A percentile compares a stretch with the other conserved stretches of the same genome.
Conservation (phyloP, 2,329 filamentous ascomycete species). For the Pseudodiploospora longispora region DNA sequence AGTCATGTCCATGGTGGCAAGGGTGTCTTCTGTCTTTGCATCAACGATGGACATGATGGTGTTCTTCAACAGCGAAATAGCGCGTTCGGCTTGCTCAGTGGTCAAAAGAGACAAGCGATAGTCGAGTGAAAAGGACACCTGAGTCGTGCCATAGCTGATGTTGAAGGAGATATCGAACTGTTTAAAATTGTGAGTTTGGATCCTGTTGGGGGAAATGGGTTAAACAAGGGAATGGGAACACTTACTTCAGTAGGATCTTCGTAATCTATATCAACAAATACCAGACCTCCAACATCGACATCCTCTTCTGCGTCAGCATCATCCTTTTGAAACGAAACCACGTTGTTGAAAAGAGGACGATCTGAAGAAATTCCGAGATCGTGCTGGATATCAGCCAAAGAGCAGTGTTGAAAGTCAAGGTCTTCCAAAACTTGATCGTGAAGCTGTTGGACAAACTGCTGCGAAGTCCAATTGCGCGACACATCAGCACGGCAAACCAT, state of each 20-base stretch:
- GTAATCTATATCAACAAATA: too few species aligned
- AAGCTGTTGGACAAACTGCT: conserved; percentile 27
- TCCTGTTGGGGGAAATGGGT: background rate
- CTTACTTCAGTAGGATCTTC: too few species aligned
- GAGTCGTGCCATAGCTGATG: background rate
- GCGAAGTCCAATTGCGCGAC: conserved; percentile 22
- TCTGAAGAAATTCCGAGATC: conserved; percentile 15
- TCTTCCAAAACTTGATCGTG: conserved; percentile 38
- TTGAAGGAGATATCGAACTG: background rate
- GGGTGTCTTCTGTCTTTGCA: background rate
- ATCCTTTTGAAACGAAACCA: conserved; percentile 21
- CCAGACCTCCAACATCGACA: too few species aligned
- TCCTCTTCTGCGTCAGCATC: background rate
- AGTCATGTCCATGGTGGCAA: conserved; percentile 2
- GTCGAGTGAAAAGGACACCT: background rate
- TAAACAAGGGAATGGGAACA: background rate
- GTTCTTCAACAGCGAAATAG: conserved; percentile 1
- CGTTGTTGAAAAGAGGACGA: conserved; percentile 22
- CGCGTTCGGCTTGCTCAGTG: background rate
- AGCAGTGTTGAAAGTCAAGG: conserved; percentile 41
- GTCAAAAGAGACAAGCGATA: background rate
- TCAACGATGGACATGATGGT: conserved; percentile 2
- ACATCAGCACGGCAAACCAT: conserved; percentile 38
- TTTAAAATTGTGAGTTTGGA: background rate
- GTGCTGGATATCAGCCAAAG: conserved; percentile 37